Conservation (phyloP, 441 rosid species). For the Biscutella laevigata region DNA sequence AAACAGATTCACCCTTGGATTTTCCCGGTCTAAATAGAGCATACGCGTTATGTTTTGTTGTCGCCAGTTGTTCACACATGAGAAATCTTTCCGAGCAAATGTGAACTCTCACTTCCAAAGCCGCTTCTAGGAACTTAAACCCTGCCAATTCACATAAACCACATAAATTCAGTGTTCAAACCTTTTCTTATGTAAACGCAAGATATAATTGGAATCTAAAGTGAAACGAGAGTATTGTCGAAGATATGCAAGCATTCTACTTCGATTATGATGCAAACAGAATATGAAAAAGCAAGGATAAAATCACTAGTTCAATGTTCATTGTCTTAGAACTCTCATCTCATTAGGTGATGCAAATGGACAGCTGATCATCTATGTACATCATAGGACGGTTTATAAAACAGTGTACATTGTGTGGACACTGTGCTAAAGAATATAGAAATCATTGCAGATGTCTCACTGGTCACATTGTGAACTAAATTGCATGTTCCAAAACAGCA, state of each 20-base stretch:
- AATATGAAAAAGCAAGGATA: not conserved
- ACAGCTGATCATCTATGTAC: not conserved
- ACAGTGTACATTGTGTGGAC: not conserved
- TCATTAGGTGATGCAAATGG: not conserved
- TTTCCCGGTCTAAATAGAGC: constrained; percentile 6
- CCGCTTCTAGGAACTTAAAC: constrained; percentile 14
- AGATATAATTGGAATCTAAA: not conserved
- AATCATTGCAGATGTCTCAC: not conserved
- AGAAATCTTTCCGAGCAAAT: constrained; percentile 8
- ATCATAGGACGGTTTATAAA: not conserved
- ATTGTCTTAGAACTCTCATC: not conserved
- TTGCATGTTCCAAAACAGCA: not conserved
- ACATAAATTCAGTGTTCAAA: not conserved
- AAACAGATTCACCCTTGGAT: constrained; percentile 1
- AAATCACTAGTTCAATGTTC: not conserved
- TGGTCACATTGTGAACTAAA: not conserved
- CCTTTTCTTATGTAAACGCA: not conserved
- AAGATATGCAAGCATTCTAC: no score
- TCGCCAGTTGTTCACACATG: constrained; percentile 15
- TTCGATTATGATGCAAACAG: not conserved
- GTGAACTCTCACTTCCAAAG: constrained; percentile 12
- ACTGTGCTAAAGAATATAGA: not conserved
- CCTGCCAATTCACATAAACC: constrained; percentile 19
- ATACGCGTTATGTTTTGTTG: not conserved
- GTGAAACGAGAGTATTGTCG: not conserved